phyloP scores from a whole-genome alignment of 495 filamentous ascomycete genomes.

The Aspergillus bertholletiae region DNA sequence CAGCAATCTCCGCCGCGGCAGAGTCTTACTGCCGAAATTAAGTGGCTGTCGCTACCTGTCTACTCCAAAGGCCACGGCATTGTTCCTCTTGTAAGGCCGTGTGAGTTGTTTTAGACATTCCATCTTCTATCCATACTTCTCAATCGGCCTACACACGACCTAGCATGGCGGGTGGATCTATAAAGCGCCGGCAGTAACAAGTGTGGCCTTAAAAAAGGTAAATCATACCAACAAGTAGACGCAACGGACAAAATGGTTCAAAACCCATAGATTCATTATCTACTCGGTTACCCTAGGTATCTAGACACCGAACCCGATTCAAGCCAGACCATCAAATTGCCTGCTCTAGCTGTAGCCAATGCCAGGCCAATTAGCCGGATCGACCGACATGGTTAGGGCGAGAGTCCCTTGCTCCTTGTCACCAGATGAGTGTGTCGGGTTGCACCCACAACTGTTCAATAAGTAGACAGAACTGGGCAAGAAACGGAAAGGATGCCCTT shows the following conservation, averaged over 20 bases:
- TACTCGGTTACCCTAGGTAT: constrained; percentile 21
- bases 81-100: not conserved
- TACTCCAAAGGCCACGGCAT: too few species aligned
- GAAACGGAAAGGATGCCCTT: constrained; percentile 13
- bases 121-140: not conserved
- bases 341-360: constrained; percentile 16
- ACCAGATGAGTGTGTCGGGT: not conserved
- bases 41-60: too few species aligned
- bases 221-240: not conserved
- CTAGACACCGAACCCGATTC: constrained; percentile 12
- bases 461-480: constrained; percentile 7
- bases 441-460: constrained; percentile 5
- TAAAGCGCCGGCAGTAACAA: too few species aligned
- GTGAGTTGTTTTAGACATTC: not conserved
- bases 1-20: too few species aligned
- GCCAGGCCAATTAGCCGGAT: constrained; percentile 1
- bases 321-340: constrained; percentile 9
- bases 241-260: not conserved
- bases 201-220: too few species aligned
- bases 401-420: constrained; percentile 1
- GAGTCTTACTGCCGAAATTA: too few species aligned
- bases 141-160: not conserved
- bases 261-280: constrained; percentile 23
- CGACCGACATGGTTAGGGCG: constrained; percentile 1
- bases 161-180: too few species aligned